Evolutionary conservation across 768 basidiomycete genomes (phyloP).

Genomic region (Amanita muscaria): DNA sequence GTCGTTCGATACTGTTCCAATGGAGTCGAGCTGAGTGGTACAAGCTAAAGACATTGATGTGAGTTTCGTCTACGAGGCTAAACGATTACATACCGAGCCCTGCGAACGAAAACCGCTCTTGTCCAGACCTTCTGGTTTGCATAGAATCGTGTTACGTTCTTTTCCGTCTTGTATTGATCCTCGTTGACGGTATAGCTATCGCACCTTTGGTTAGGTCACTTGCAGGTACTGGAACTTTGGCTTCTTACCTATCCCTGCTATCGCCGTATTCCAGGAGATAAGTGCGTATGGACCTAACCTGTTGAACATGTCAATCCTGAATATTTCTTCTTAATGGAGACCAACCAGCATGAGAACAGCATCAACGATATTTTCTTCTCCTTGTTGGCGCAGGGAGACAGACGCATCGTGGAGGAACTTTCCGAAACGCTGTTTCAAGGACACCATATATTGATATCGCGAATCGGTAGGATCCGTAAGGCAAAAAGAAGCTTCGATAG

Average conservation of each 20-base stretch:
- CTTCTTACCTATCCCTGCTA: conserved; percentile 43
- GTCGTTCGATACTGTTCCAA: conserved; percentile 70
- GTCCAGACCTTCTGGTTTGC: conserved; percentile 73
- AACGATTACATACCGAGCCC: conserved; percentile 45
- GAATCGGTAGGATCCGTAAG: conserved; percentile 58
- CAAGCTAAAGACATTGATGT: conserved; percentile 29
- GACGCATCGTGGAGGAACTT: conserved; percentile 66
- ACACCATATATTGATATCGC: conserved; percentile 50
- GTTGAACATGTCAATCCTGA: neutral
- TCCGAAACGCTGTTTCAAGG: conserved; percentile 55
- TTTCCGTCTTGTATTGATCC: conserved; percentile 50
- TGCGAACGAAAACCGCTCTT: conserved; percentile 56
- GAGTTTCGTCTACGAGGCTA: neutral
- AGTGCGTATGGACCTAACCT: conserved; percentile 63
- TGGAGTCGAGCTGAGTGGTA: conserved; percentile 60
- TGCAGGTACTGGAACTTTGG: neutral
- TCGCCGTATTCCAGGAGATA: conserved; percentile 73
- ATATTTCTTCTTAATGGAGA: conserved; percentile 1
- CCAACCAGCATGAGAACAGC: conserved; percentile 65
- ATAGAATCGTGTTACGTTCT: conserved; percentile 59
- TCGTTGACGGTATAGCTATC: conserved; percentile 48
- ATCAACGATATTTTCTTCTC: conserved; percentile 76
- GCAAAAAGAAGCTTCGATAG: conserved; percentile 58
- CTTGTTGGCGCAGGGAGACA: conserved; percentile 55
- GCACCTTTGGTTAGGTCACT: neutral